Conservation (phyloP, 75 land plant species). For the Pseudotsuga menziesii region DNA sequence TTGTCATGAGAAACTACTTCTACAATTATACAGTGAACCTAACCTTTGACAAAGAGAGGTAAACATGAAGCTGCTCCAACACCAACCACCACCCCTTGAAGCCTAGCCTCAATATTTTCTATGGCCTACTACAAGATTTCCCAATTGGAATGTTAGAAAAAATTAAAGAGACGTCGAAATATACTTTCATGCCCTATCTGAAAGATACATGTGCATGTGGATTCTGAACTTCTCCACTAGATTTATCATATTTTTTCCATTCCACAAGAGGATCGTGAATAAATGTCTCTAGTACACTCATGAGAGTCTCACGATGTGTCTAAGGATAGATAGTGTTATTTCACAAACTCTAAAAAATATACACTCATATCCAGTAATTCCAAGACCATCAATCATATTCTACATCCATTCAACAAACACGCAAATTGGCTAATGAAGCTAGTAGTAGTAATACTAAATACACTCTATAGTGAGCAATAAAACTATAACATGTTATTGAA, state of each 20-base stretch:
- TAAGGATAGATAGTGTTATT: constrained; percentile 83
- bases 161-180: background rate
- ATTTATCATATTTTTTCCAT: constrained; percentile 98
- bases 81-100: constrained; percentile 96
- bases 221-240: constrained; percentile 97
- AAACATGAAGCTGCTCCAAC: constrained; percentile 97
- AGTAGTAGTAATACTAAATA: background rate
- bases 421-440: background rate
- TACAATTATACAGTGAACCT: constrained; percentile 82
- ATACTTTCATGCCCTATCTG: background rate
- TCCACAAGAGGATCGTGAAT: constrained; percentile 99
- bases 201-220: constrained; percentile 94
- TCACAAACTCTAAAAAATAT: constrained; percentile 83
- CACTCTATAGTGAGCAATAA: background rate
- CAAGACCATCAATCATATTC: constrained; percentile 99
- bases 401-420: constrained; percentile 19
- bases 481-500: background rate
- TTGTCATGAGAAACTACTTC: constrained; percentile 96
- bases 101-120: constrained; percentile 86
- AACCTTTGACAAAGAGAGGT: constrained; percentile 95
- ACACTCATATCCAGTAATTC: constrained; percentile 98
- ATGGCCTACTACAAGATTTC: constrained; percentile 74
- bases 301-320: constrained; percentile 87
- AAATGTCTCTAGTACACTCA: constrained; percentile 97
- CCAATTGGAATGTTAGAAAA: background rate